These are phyloP conservation scores for Aspergillus bertholletiae DNA, from an alignment of 495 filamentous ascomycete genomes.

Conservation along the genomic window DNA sequence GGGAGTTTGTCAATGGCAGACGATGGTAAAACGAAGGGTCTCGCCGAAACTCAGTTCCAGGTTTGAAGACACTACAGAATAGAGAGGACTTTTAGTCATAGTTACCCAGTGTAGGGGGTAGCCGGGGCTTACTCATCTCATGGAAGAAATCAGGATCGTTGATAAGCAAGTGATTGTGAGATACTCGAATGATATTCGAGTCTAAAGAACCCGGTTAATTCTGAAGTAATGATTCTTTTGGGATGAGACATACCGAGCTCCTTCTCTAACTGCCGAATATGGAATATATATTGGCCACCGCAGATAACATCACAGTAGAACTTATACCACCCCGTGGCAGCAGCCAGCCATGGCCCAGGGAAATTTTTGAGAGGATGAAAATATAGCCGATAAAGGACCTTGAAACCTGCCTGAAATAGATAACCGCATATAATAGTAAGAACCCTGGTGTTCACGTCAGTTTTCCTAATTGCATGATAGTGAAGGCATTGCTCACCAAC, in stretches of 20 bases:
- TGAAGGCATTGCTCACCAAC: no score
- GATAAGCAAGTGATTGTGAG: neutral
- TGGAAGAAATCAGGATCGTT: neutral
- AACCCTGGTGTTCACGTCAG: no score
- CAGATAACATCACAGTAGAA: slow-evolving; percentile 42
- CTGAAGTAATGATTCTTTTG: neutral
- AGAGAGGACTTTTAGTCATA: no score
- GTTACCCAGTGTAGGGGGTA: neutral
- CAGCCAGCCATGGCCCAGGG: slow-evolving; percentile 41
- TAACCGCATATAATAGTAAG: no score
- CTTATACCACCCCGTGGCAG: slow-evolving; percentile 45
- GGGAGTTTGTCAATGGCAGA: neutral
- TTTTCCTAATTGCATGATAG: no score
- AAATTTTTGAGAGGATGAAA: slow-evolving; percentile 46
- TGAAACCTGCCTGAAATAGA: no score
- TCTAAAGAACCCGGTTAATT: neutral
- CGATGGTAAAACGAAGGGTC: neutral
- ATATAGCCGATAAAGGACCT: slow-evolving; percentile 35
- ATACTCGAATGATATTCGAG: neutral
- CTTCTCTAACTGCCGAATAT: neutral
- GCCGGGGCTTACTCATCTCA: neutral
- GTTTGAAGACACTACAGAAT: slow-evolving; percentile 1
- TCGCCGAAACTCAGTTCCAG: neutral
- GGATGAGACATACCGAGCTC: neutral
- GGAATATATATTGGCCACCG: neutral